A percentile compares a stretch with the other conserved stretches of the same genome.
phyloP scores from a whole-genome alignment of 345 rosid genomes.

The Psidium friedrichsthalianum region DNA sequence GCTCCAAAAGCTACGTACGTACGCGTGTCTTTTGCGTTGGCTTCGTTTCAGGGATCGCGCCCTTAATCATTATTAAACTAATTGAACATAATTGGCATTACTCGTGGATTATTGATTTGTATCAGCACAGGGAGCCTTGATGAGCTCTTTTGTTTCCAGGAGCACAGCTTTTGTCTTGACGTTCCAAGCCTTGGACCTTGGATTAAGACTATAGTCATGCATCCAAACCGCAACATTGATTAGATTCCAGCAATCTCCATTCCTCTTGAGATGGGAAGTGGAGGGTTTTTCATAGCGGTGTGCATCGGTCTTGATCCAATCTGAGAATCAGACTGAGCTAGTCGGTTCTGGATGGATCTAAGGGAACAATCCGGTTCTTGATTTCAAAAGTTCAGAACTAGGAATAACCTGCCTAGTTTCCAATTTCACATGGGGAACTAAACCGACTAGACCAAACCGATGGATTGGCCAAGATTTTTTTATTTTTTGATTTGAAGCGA shows the following conservation, averaged over 20 bases:
- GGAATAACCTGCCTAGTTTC: too few species aligned
- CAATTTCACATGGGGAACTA: too few species aligned
- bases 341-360: too few species aligned
- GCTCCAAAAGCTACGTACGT: slow-evolving; percentile 4
- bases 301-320: too few species aligned
- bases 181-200: slow-evolving; percentile 3
- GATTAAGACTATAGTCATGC: slow-evolving; percentile 5
- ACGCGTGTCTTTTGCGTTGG: slow-evolving; percentile 26
- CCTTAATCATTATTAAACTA: background rate
- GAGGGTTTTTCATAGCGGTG: background rate
- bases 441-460: too few species aligned
- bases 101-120: slow-evolving; percentile 7
- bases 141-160: background rate
- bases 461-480: too few species aligned
- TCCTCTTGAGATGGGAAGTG: slow-evolving; percentile 1
- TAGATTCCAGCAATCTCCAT: slow-evolving; percentile 11
- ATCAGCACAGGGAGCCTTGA: background rate
- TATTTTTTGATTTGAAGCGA: too few species aligned
- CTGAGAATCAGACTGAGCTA: too few species aligned
- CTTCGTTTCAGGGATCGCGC: background rate
- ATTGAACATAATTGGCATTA: slow-evolving; percentile 6
- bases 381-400: too few species aligned
- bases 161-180: slow-evolving; percentile 2
- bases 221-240: background rate
- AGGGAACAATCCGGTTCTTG: too few species aligned